Evolutionary conservation across 345 rosid species (phyloP).

Genomic region (Syzygium oleosum): DNA sequence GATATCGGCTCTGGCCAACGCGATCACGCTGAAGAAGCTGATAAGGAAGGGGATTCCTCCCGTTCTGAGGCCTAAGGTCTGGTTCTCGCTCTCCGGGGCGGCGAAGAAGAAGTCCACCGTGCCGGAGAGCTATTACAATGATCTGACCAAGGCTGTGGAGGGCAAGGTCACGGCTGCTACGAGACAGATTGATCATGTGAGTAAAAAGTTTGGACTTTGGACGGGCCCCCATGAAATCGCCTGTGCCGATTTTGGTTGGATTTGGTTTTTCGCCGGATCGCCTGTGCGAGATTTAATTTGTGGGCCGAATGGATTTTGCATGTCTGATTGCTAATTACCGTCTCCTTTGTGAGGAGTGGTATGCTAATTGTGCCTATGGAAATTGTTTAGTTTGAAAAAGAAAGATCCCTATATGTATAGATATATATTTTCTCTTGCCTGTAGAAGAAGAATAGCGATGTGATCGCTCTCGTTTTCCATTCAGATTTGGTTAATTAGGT

Average conservation of each 20-base stretch:
- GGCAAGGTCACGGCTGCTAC: constrained; percentile 95
- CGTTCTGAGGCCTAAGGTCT: constrained; percentile 88
- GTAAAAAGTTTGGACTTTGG: constrained; percentile 13
- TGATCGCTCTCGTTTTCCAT: not conserved
- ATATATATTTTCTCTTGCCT: not conserved
- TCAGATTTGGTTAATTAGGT: not conserved
- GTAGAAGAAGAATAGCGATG: not conserved
- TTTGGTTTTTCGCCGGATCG: not conserved
- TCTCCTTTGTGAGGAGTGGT: not conserved
- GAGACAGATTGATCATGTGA: constrained; percentile 95
- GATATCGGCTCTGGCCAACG: constrained; percentile 68
- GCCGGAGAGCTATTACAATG: constrained; percentile 90
- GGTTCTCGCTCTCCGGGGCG: constrained; percentile 98
- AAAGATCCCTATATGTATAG: not conserved
- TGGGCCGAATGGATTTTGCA: not conserved
- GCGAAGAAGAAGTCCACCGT: constrained; percentile 99
- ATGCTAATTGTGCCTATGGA: not conserved
- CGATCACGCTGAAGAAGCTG: constrained; percentile 81
- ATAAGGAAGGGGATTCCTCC: constrained; percentile 98
- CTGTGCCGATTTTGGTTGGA: not conserved
- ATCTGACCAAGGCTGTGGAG: constrained; percentile 82
- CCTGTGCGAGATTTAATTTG: not conserved
- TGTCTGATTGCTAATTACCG: not conserved
- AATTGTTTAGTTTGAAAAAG: not conserved
- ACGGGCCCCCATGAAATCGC: not conserved